Conservation (phyloP, 768 basidiomycete species). For the Hericium coralloides region DNA sequence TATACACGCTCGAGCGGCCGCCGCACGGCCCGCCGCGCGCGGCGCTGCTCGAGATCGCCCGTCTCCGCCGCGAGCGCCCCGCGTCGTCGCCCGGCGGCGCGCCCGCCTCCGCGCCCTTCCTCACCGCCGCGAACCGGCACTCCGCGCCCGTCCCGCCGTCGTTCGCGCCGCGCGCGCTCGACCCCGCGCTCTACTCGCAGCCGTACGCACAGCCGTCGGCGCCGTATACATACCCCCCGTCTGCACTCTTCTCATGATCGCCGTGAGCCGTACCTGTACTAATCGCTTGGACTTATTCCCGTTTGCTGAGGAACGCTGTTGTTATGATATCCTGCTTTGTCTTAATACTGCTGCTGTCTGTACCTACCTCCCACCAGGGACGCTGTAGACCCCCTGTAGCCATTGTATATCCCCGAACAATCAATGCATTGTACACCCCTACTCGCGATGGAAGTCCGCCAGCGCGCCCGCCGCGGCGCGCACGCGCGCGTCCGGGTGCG, state of each 20-base stretch:
- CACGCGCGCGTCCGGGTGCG: constrained; percentile 61
- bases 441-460: constrained; percentile 20
- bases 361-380: background rate
- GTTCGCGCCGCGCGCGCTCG: constrained; percentile 39
- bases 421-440: background rate
- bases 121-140: constrained; percentile 2
- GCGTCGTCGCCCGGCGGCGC: constrained; percentile 14
- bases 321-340: background rate
- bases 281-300: background rate
- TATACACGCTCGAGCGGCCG: constrained; percentile 61
- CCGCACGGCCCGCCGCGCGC: constrained; percentile 40
- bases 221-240: constrained; percentile 11
- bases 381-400: background rate
- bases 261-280: background rate
- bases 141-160: constrained; percentile 33
- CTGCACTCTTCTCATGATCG: constrained; percentile 11
- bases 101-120: constrained; percentile 1
- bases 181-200: constrained; percentile 10
- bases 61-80: constrained; percentile 18
- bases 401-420: background rate
- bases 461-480: constrained; percentile 56
- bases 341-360: too few relatives aligned
- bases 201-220: constrained; percentile 7
- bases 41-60: constrained; percentile 33
- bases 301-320: background rate